Base-by-base conservation (phyloP, 164 flowering plant genomes). In the Vitis rupestris region DNA sequence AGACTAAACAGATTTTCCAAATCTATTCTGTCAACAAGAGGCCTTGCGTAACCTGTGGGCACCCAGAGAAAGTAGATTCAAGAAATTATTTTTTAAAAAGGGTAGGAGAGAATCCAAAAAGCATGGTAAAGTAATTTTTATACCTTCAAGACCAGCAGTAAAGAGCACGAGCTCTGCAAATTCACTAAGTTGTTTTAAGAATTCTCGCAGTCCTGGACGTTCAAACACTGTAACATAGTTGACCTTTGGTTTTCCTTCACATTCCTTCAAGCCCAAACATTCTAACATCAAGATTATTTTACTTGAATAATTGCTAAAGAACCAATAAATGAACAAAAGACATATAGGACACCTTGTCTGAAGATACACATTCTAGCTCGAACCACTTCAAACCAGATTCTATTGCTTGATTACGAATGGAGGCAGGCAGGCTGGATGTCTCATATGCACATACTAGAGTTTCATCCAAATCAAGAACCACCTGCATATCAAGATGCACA, bases 61-160 rank as follows among this genome's bases (percentile, higher is more conserved):
- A 71, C 9, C 37, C 16, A 50, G 16, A 15, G 49, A 65, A 2
- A 15, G 30, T 9, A 72, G 44, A 37, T 37, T 37, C 44, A 53
- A 53, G 16, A 53, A 53, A 53, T 53, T 11, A n/a, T 11, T 3
- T 37, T 37, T 37, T 37, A 0, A 23, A 23, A 23, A 23, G 27
- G 27, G 27, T 23, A 23, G 58, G 8, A 65, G 14, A 3, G 58
- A 58, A 70, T 50, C 13, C 5, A 61, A 55, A 16, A 62, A 63
- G 55, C 54, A 30, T 31, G 10, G 23, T 14, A 60, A 60, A 61
- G 47, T 49, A 69, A 30, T 2, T 65, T 62, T 71, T 80, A 69
- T 75, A 95, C 99, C 99, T 95, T 95, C 99, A 79, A 95, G 96
- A 8, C 98, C 98, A 80, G 99, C 99, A 68, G 99, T 95, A 73